These are phyloP conservation scores for Phialocephala subalpina DNA, from an alignment of 2,329 filamentous ascomycete species.

Conservation along the genomic window DNA sequence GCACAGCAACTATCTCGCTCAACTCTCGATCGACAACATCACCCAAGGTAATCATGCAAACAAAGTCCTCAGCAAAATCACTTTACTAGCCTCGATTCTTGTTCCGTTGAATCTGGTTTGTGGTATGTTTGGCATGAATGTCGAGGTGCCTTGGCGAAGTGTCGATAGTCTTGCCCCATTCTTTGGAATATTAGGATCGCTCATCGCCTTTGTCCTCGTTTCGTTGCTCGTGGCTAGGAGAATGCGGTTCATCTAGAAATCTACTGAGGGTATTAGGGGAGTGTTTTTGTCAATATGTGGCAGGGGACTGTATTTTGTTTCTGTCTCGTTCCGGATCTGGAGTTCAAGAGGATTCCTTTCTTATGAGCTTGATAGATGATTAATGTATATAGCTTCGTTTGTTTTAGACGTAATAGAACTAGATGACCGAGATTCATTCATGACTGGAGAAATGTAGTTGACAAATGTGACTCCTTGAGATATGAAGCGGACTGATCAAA, in stretches of 20 bases:
- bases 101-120: slow-evolving; percentile 95
- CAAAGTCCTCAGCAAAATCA: slow-evolving; percentile 92
- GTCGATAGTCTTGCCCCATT: slow-evolving; percentile 59
- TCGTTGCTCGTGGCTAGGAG: slow-evolving; percentile 37
- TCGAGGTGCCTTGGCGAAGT: slow-evolving; percentile 70
- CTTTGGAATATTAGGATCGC: slow-evolving; percentile 65
- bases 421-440: neutral
- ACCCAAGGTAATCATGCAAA: slow-evolving; percentile 89
- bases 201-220: slow-evolving; percentile 57
- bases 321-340: neutral
- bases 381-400: neutral
- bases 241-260: slow-evolving; percentile 40
- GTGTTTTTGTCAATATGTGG: neutral
- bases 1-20: slow-evolving; percentile 95
- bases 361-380: neutral
- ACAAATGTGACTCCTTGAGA: neutral
- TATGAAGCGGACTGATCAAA: neutral
- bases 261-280: neutral
- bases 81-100: slow-evolving; percentile 91
- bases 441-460: neutral
- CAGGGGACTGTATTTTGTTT: neutral
- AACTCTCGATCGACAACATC: slow-evolving; percentile 91
- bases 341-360: neutral
- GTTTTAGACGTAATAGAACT: slow-evolving; percentile 3
- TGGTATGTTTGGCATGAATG: slow-evolving; percentile 76